Base-by-base conservation (phyloP, 371 early-diverging fungal genomes). In the Mortierella sp. region DNA sequence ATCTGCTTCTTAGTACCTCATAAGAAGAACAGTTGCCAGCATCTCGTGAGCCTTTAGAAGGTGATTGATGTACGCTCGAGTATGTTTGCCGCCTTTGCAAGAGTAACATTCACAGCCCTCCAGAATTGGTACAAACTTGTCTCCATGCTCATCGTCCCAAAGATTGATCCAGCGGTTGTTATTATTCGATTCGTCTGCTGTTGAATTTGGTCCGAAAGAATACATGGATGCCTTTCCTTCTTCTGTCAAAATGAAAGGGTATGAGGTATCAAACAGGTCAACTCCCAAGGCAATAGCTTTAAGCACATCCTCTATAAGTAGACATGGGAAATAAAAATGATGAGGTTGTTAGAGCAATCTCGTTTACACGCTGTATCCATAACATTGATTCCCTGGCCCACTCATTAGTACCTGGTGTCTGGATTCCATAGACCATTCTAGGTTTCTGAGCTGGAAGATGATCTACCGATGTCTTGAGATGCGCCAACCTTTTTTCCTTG, bases 61-160 rank as follows among this genome's bases (percentile, higher is more conserved):
- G 71, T 95, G 95, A 75, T 94, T 92, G 64, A 94, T 87, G 69
- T 94, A 95, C 2, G 95, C 91, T 54, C 92, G 87, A 22, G 92
- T 88, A 78, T 94, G 92, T 35, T 57, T 69, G 39, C 85, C 83
- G 39, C 84, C 84, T 51, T 86, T 76, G 70, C 95, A 94, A 20
- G 93, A 83, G 57, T 89, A 88, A 71, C 94, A 94, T 49, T 84
- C 73, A 75, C 94, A 94, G 6, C 85, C 85, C 10, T 76, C 52
- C 57, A 91, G 86, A n/a, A 95, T 76, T 22, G 93, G 91, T 2
- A 87, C 85, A 78, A 92, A 92, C 37, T 91, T 86, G 66, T 87
- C 86, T 12, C 83, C 79, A 47, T 87, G 77, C 12, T 78, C 70
- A 1, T 79, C 66, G 61, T 89, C 88, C 91, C 90, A 90, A 3